Evolutionary conservation across 495 filamentous ascomycete genomes (phyloP).

Genomic region (Ascodesmis nigricans): DNA sequence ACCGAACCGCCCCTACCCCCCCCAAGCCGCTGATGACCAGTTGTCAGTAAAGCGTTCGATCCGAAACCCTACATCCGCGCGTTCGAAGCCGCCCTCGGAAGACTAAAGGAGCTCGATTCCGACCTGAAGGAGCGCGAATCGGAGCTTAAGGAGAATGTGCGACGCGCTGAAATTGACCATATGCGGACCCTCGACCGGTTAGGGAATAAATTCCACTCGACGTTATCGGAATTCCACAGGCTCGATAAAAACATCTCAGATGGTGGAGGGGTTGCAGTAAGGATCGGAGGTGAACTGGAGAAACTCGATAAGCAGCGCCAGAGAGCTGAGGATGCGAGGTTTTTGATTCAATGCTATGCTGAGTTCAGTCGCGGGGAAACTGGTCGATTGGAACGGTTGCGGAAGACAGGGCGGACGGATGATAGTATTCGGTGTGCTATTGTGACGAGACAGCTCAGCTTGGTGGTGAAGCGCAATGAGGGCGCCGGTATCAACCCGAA

Average conservation of each 20-base stretch:
- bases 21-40: neutral
- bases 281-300: conserved; percentile 81
- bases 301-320: conserved; percentile 80
- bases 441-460: conserved; percentile 17
- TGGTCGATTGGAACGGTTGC: conserved; percentile 23
- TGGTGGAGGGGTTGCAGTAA: conserved; percentile 62
- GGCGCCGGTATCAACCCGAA: conserved; percentile 26
- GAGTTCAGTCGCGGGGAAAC: conserved; percentile 42
- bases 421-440: conserved; percentile 22
- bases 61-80: conserved; percentile 91
- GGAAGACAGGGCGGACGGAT: conserved; percentile 19
- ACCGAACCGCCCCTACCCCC: neutral
- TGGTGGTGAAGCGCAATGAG: conserved; percentile 21
- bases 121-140: conserved; percentile 71
- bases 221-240: conserved; percentile 71
- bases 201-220: conserved; percentile 69
- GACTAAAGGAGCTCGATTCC: conserved; percentile 59
- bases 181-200: conserved; percentile 67
- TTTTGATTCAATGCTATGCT: conserved; percentile 86
- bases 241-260: conserved; percentile 53
- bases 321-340: conserved; percentile 77
- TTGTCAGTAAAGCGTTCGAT: conserved; percentile 59
- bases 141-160: conserved; percentile 68
- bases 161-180: conserved; percentile 80
- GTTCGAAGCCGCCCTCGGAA: conserved; percentile 65